Base-by-base conservation (phyloP, 345 rosid genomes). In the Heritiera littoralis region DNA sequence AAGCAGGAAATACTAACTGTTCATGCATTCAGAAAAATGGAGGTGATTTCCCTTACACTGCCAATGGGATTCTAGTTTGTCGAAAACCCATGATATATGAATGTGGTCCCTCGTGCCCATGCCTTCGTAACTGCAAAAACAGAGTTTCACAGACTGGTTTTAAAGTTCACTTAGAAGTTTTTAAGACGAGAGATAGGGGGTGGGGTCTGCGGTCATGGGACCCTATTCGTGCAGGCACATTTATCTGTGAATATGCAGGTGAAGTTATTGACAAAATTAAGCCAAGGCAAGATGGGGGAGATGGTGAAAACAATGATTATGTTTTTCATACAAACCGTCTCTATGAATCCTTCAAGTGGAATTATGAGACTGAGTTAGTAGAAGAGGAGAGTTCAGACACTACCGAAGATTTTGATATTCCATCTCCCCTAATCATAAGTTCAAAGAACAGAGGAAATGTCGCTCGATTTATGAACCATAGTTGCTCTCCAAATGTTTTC, bases 131-230 rank as follows among this genome's bases (percentile, higher is more conserved):
- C 74, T 96, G 99, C 90, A 86, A 86, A 81, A 92, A 87, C 87
- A 86, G 86, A 67, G 91, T 84, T 75, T 89, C 95, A 61, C 97
- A 94, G 75, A 81, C 76, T 76, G 98, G 99, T 55, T 28, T 89
- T 13, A 96, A 87, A 82, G 80, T 87, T 78, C 89, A 67, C 65
- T 78, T 91, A 73, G 97, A 93, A 84, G 97, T 93, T 79, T 94
- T 96, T 74, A 96, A 84, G 86, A 96, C 99, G 4, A 86, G 76
- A 66, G 84, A 90, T 77, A 89, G 86, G 80, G 99, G 98, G 78
- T 96, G 99, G 99, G 98, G 92, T 11, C 86, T 93, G 66, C 87
- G 91, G 51, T 89, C 98, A 48, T 93, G 93, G 95, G 98, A 95
- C 86, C 92, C 94, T 40, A 88, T 95, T 80, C 97, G 97, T 72